These are phyloP conservation scores for Penicillium paxilli DNA, from an alignment of 495 filamentous ascomycete species.

Conservation along the genomic window DNA sequence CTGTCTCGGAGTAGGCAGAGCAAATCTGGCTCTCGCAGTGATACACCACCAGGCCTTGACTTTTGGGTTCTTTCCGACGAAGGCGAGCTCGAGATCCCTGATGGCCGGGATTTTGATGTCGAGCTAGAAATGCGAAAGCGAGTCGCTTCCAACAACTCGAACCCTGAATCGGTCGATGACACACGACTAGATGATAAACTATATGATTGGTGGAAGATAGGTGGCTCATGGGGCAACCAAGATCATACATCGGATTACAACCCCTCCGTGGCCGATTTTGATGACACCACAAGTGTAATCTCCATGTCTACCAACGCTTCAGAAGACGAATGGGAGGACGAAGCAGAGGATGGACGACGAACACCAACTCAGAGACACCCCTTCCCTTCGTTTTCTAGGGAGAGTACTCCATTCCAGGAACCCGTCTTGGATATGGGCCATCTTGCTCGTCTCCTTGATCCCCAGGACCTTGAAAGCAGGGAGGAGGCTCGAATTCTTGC, in stretches of 20 bases:
- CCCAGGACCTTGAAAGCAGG: slow-evolving; percentile 71
- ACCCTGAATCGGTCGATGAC: slow-evolving; percentile 51
- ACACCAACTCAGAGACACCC: slow-evolving; percentile 70
- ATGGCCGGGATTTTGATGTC: slow-evolving; percentile 68
- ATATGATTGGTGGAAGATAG: slow-evolving; percentile 77
- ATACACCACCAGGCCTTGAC: slow-evolving; percentile 37
- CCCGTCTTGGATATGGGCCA: slow-evolving; percentile 63
- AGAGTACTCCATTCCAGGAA: slow-evolving; percentile 60
- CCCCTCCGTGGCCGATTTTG: slow-evolving; percentile 48
- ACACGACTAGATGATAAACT: slow-evolving; percentile 68
- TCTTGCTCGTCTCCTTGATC: slow-evolving; percentile 82
- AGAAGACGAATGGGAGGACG: slow-evolving; percentile 58
- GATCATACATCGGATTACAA: slow-evolving; percentile 75
- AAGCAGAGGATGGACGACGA: slow-evolving; percentile 59
- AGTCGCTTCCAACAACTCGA: slow-evolving; percentile 36
- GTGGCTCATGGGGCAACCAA: slow-evolving; percentile 78
- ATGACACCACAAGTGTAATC: slow-evolving; percentile 77
- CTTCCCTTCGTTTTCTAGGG: slow-evolving; percentile 47
- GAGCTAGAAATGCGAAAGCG: slow-evolving; percentile 68
- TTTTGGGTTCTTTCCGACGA: slow-evolving; percentile 62
- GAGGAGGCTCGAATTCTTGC: slow-evolving; percentile 81
- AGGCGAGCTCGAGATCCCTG: slow-evolving; percentile 56
- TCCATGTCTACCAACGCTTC: slow-evolving; percentile 56
- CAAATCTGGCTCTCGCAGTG: slow-evolving; percentile 13
- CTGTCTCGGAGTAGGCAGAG: slow-evolving; percentile 21